A percentile compares a stretch with the other conserved stretches of the same genome.
Evolutionary conservation across 306 rosid genomes (phyloP).

Genomic region (Alnus glutinosa): DNA sequence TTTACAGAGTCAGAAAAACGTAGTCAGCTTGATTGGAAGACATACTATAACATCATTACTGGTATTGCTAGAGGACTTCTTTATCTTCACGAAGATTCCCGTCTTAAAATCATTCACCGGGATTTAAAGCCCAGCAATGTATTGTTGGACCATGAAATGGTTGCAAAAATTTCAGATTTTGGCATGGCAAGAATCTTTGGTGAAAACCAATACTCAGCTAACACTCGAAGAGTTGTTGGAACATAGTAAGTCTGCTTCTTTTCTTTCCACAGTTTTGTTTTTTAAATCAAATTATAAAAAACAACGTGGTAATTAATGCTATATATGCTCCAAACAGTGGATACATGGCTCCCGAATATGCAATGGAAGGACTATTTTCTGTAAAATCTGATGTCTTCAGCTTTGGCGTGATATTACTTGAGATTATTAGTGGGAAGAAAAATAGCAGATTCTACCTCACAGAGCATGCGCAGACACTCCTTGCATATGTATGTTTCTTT

Average conservation of each 20-base stretch:
- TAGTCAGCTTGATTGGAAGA: slow-evolving; percentile 20
- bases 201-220: slow-evolving; percentile 24
- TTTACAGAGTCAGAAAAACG: slow-evolving; percentile 25
- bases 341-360: no score
- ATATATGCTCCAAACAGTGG: no score
- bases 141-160: slow-evolving; percentile 29
- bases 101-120: slow-evolving; percentile 31
- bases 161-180: slow-evolving; percentile 36
- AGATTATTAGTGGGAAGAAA: no score
- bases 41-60: slow-evolving; percentile 14
- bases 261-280: no score
- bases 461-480: no score
- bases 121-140: slow-evolving; percentile 39
- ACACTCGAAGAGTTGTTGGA: slow-evolving; percentile 37
- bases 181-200: slow-evolving; percentile 36
- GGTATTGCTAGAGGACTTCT: slow-evolving; percentile 34
- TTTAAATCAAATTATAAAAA: no score
- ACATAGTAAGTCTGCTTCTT: slow-evolving; percentile 22
- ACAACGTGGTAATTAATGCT: no score
- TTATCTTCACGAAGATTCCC: slow-evolving; percentile 39
- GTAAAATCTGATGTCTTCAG: no score
- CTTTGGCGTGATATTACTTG: no score
- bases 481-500: no score
- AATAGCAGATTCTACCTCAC: no score
- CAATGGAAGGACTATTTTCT: no score